A percentile compares a stretch with the other conserved stretches of the same genome.
Conservation (phyloP, 2,329 filamentous ascomycete genomes). For the Phialophora chinensis region DNA sequence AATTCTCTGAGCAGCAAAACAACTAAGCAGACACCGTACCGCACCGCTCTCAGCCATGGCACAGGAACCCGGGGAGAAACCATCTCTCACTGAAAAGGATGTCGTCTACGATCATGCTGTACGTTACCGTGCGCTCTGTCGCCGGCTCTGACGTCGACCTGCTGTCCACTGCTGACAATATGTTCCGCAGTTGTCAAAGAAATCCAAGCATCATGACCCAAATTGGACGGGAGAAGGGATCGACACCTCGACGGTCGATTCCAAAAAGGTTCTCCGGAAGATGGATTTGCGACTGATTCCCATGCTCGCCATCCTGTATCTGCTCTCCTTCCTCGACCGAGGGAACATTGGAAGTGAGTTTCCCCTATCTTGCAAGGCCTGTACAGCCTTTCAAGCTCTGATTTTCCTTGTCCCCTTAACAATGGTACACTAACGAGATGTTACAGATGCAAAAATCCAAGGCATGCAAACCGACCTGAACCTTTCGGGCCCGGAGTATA, state of each 20-base stretch:
- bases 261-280: conserved; percentile 39
- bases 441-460: conserved; percentile 67
- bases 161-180: neutral
- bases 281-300: conserved; percentile 50
- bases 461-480: conserved; percentile 62
- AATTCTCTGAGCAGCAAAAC: neutral
- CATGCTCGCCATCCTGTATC: conserved; percentile 58
- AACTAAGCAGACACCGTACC: neutral
- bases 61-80: conserved; percentile 9
- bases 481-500: conserved; percentile 52
- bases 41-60: conserved; percentile 1
- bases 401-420: neutral
- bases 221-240: conserved; percentile 31
- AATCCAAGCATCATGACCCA: conserved; percentile 31
- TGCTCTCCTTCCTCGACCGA: conserved; percentile 67
- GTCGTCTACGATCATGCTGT: conserved; percentile 14
- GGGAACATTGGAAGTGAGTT: conserved; percentile 71
- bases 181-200: neutral
- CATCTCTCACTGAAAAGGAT: conserved; percentile 8
- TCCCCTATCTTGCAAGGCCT: neutral
- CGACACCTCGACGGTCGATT: conserved; percentile 29
- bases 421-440: neutral
- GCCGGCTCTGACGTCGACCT: neutral
- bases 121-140: neutral
- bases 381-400: neutral